phyloP scores from a whole-genome alignment of 2,329 filamentous ascomycete species.

The Metarhizium guizhouense region DNA sequence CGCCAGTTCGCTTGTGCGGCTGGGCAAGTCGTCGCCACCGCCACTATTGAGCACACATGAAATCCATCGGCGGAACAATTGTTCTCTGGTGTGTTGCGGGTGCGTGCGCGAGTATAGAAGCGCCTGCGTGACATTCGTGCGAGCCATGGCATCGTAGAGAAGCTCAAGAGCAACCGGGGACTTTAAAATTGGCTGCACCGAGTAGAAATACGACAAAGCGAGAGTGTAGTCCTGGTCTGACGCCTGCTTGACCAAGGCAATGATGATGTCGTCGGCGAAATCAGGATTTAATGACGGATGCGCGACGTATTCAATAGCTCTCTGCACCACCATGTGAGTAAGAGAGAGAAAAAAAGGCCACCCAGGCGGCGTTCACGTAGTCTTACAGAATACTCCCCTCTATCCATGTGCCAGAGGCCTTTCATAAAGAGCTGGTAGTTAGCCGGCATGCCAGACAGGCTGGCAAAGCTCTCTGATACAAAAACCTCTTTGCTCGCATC shows the following conservation, averaged over 20 bases:
- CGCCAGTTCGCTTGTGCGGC: constrained; percentile 59
- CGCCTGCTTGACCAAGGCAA: constrained; percentile 54
- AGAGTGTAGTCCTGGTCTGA: constrained; percentile 52
- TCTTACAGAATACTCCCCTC: constrained; percentile 53
- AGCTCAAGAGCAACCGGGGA: constrained; percentile 51
- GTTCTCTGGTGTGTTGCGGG: constrained; percentile 49
- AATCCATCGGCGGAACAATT: constrained; percentile 60
- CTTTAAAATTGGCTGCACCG: constrained; percentile 64
- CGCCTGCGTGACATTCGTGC: constrained; percentile 60
- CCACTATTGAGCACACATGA: constrained; percentile 42
- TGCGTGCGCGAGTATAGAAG: constrained; percentile 64
- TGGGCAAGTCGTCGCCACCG: constrained; percentile 32
- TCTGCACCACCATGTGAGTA: constrained; percentile 25
- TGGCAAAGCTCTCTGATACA: constrained; percentile 48
- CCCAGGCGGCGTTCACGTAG: not conserved
- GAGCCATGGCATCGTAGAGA: constrained; percentile 61
- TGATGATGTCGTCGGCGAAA: constrained; percentile 75
- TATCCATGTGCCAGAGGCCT: constrained; percentile 74
- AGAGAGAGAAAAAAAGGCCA: too few species aligned
- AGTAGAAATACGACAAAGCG: constrained; percentile 70
- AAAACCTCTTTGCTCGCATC: constrained; percentile 40
- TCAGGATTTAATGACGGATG: constrained; percentile 73
- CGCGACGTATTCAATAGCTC: constrained; percentile 65
- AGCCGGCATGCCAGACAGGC: constrained; percentile 55
- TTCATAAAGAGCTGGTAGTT: constrained; percentile 76